phyloP scores from a whole-genome alignment of 257 asterid genomes.

The Hygrophila difformis region DNA sequence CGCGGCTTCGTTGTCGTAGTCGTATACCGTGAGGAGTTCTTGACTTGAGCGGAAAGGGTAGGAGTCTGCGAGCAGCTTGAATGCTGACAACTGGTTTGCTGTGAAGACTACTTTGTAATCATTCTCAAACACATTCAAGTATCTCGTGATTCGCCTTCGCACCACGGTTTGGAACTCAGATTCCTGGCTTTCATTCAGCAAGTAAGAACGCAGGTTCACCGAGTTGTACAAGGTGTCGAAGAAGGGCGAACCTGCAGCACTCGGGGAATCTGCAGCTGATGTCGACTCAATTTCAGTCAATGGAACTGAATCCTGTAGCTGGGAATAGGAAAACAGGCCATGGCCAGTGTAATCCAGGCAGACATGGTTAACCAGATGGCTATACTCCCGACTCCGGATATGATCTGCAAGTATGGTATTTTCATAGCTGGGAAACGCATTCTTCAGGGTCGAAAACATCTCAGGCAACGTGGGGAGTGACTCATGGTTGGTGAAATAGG shows the following conservation, averaged over 20 bases:
- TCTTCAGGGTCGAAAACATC: conserved; percentile 22
- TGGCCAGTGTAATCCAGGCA: conserved; percentile 77
- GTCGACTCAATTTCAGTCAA: conserved; percentile 28
- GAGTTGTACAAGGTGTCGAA: conserved; percentile 45
- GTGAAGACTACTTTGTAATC: conserved; percentile 66
- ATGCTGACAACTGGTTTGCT: conserved; percentile 67
- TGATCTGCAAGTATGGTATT: conserved; percentile 37
- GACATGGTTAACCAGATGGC: conserved; percentile 34
- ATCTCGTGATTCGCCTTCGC: conserved; percentile 40
- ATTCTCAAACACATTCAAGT: conserved; percentile 58
- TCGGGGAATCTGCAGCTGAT: conserved; percentile 20
- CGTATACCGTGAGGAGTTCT: conserved; percentile 53
- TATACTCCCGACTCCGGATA: conserved; percentile 51
- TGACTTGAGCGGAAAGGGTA: conserved; percentile 47
- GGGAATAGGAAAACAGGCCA: conserved; percentile 68
- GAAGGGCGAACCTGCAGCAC: conserved; percentile 19
- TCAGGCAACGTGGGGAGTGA: conserved; percentile 42
- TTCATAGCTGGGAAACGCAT: conserved; percentile 31
- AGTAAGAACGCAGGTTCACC: conserved; percentile 28
- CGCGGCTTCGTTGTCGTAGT: conserved; percentile 50
- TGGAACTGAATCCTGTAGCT: conserved; percentile 20
- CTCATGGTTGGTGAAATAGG: conserved; percentile 65
- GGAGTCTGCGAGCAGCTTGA: conserved; percentile 53
- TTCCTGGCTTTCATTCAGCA: conserved; percentile 35
- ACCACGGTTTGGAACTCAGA: conserved; percentile 34